Evolutionary conservation across 2,329 filamentous ascomycete genomes (phyloP).

Genomic region (Pestalotiopsis sp.): DNA sequence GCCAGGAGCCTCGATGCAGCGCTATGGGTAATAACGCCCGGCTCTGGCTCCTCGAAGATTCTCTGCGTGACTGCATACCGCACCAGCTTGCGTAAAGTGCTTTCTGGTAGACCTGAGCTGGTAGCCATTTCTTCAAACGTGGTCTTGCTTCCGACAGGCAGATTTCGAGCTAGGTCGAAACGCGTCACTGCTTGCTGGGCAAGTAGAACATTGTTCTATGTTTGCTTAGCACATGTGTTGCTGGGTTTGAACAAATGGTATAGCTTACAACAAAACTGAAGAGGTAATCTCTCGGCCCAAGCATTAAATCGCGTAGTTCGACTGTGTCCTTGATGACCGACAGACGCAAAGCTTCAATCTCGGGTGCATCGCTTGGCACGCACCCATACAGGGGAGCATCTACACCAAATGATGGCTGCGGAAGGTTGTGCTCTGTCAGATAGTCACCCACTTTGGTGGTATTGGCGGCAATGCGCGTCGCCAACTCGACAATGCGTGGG

Average conservation of each 20-base stretch:
- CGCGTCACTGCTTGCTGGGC: not conserved
- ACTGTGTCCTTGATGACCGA: conserved; percentile 18
- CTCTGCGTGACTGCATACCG: conserved; percentile 36
- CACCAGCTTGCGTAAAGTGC: conserved; percentile 32
- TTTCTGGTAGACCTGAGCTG: conserved; percentile 17
- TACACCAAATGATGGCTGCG: conserved; percentile 21
- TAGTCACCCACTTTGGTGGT: conserved; percentile 22
- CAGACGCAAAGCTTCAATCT: conserved; percentile 16
- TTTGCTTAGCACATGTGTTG: no score
- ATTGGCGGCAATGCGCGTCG: conserved; percentile 20
- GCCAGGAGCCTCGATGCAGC: conserved; percentile 23
- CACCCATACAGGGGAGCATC: conserved; percentile 14
- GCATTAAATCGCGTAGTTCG: conserved; percentile 22
- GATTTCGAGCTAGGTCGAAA: not conserved
- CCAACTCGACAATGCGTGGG: not conserved
- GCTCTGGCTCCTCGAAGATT: conserved; percentile 32
- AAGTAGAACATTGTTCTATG: not conserved
- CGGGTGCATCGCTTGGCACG: conserved; percentile 10
- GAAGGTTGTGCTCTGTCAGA: conserved; percentile 17
- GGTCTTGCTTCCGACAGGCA: not conserved
- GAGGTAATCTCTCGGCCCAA: conserved; percentile 23
- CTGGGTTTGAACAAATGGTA: not conserved
- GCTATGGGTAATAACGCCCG: conserved; percentile 24
- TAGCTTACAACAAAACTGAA: conserved; percentile 11
- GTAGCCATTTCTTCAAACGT: not conserved